phyloP scores from a whole-genome alignment of 208 protist genomes.

The Plasmodiophora brassicae region DNA sequence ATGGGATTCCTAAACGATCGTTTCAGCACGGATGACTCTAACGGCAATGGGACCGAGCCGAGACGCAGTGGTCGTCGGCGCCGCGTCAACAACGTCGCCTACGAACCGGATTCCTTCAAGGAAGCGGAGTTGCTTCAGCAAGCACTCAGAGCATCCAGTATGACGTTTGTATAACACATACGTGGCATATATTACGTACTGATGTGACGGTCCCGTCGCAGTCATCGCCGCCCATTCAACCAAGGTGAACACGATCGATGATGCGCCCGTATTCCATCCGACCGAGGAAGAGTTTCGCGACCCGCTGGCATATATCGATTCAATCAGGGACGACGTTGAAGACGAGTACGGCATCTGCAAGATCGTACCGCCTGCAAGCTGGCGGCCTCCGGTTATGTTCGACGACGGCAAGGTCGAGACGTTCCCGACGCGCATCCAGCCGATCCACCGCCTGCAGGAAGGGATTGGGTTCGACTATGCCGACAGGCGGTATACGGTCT shows the following conservation, averaged over 20 bases:
- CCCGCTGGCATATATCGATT: conserved; percentile 43
- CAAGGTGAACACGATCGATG: conserved; percentile 30
- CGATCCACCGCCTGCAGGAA: conserved; percentile 29
- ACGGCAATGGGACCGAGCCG: no score
- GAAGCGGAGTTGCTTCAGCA: background rate
- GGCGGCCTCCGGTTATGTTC: background rate
- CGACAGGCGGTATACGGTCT: background rate
- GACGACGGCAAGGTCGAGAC: background rate
- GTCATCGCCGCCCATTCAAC: background rate
- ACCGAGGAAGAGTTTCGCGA: conserved; percentile 44
- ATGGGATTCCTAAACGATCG: no score
- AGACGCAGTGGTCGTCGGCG: background rate
- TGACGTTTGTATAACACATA: no score
- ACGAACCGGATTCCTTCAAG: background rate
- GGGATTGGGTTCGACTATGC: background rate
- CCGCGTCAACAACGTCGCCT: background rate
- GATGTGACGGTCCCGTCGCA: background rate
- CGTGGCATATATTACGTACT: no score
- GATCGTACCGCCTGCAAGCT: conserved; percentile 43
- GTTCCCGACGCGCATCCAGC: background rate
- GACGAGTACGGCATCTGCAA: conserved; percentile 36
- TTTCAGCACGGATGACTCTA: no score
- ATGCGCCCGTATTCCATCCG: conserved; percentile 49
- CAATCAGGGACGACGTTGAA: conserved; percentile 8
- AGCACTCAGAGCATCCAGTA: conserved; percentile 1